Conservation (phyloP, 1,139 yeast species). For the Debaryomyces subglobosus region DNA sequence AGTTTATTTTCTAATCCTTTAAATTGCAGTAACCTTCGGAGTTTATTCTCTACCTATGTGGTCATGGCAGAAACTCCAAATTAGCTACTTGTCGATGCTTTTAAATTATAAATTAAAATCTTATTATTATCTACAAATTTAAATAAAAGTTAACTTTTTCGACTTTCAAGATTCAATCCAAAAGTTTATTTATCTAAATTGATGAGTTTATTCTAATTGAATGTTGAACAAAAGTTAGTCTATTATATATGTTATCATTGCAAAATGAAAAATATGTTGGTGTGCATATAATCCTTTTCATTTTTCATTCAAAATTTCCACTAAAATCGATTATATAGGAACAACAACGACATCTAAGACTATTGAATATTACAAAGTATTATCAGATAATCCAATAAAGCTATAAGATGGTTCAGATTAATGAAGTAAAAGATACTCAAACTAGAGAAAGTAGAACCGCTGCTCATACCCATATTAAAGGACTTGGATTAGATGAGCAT, state of each 20-base stretch:
- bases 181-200: not conserved
- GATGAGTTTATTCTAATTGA: not conserved
- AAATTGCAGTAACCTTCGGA: not conserved
- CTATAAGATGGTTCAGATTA: conserved; percentile 72
- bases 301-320: conserved; percentile 7
- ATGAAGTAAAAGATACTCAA: conserved; percentile 69
- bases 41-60: not conserved
- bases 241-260: not conserved
- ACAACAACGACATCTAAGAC: not conserved
- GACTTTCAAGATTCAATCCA: not conserved
- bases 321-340: not conserved
- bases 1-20: not conserved
- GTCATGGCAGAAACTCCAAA: not conserved
- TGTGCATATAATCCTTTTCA: conserved; percentile 5
- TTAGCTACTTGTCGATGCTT: not conserved
- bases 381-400: not conserved
- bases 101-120: not conserved
- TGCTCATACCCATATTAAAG: conserved; percentile 96
- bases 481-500: conserved; percentile 88
- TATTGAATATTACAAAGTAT: not conserved
- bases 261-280: conserved; percentile 2
- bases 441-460: conserved; percentile 81
- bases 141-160: too few species aligned
- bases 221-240: not conserved
- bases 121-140: not conserved